Evolutionary conservation across 1,284 basidiomycete genomes (phyloP).

Genomic region (Puccinia hordei): DNA sequence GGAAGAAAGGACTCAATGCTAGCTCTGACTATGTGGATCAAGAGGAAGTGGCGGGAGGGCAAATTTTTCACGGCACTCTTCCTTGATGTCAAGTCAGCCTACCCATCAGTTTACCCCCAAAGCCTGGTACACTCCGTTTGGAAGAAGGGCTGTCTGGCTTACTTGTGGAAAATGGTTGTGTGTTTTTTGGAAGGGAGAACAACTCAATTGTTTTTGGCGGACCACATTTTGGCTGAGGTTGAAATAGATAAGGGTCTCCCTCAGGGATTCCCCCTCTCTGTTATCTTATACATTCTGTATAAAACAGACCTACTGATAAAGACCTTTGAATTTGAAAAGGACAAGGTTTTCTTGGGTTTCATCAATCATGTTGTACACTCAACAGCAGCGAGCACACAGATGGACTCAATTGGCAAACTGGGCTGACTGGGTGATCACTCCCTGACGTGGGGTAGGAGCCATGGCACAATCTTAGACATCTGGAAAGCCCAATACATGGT

Average conservation of each 20-base stretch:
- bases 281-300: conserved; percentile 32
- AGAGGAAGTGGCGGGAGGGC: no score
- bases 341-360: conserved; percentile 4
- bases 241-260: background rate
- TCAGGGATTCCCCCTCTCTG: background rate
- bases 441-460: no score
- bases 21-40: no score
- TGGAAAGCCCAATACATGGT: no score
- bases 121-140: background rate
- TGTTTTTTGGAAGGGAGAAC: conserved; percentile 1
- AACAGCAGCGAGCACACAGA: background rate
- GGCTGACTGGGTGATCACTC: no score
- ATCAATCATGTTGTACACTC: conserved; percentile 30
- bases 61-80: no score
- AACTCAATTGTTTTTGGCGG: background rate
- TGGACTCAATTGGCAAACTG: background rate
- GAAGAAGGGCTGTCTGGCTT: background rate
- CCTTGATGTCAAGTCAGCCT: no score
- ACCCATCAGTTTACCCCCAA: background rate
- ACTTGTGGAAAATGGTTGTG: conserved; percentile 17
- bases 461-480: no score
- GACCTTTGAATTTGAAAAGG: background rate
- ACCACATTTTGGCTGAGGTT: background rate
- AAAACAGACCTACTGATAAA: conserved; percentile 21
- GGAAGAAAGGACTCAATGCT: no score